A percentile compares a stretch with the other conserved stretches of the same genome.
Evolutionary conservation across 352 stramenopile species (phyloP).

Genomic region (Globisporangium lucens): DNA sequence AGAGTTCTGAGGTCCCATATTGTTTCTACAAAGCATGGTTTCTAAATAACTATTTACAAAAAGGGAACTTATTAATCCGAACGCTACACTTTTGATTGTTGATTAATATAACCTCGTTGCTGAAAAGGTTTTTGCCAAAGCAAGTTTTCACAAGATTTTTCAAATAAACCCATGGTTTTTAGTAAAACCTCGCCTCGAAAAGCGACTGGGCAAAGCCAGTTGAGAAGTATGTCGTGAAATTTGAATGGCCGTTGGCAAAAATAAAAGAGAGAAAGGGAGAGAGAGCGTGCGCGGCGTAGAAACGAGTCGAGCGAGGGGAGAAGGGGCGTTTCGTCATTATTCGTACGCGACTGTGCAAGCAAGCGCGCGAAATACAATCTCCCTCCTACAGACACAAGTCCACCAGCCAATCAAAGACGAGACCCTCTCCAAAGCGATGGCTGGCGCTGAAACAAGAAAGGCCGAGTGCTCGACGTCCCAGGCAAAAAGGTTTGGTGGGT

Average conservation of each 20-base stretch:
- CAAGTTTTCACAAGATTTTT: too few relatives aligned
- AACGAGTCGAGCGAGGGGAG: neutral
- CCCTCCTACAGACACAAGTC: neutral
- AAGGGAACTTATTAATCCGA: too few relatives aligned
- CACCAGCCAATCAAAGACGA: neutral
- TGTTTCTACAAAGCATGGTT: too few relatives aligned
- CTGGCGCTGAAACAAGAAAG: neutral
- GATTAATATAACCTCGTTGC: neutral
- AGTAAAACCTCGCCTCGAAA: neutral
- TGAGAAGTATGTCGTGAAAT: neutral
- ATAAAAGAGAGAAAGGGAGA: neutral
- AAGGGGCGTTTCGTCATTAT: constrained; percentile 12
- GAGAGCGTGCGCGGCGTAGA: neutral
- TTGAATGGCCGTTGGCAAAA: neutral
- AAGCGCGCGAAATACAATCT: neutral
- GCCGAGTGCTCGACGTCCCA: neutral
- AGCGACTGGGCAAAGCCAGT: neutral
- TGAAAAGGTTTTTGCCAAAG: too few relatives aligned
- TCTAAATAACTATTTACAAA: too few relatives aligned
- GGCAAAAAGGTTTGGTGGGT: neutral
- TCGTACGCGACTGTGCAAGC: neutral
- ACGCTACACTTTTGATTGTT: too few relatives aligned
- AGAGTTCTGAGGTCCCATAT: too few relatives aligned
- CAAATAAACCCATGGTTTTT: neutral
- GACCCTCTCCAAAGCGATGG: neutral